phyloP scores from a whole-genome alignment of 225 moss, liverwort and hornwort species.

The Straminergon stramineum region DNA sequence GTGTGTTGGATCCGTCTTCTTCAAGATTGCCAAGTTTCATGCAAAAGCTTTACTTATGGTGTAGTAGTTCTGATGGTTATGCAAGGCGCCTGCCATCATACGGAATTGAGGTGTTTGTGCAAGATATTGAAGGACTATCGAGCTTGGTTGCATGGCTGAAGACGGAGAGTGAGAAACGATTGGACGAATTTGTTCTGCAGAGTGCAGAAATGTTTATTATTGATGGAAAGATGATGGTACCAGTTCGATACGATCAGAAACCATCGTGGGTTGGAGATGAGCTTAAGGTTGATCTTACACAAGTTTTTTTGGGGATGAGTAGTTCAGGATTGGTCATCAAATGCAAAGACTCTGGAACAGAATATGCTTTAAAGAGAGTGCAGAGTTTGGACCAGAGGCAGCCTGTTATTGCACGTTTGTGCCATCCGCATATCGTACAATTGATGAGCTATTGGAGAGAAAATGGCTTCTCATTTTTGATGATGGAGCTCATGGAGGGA shows the following conservation, averaged over 20 bases:
- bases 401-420: neutral
- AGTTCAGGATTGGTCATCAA: neutral
- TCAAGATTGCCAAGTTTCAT: neutral
- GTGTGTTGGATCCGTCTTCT: neutral
- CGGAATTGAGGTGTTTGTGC: neutral
- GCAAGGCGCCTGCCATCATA: neutral
- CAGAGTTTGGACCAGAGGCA: neutral
- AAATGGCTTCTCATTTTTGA: neutral
- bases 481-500: constrained; percentile 12
- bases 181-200: neutral
- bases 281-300: neutral
- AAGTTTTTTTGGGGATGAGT: neutral
- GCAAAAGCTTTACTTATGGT: neutral
- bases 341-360: neutral
- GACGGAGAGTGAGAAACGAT: neutral
- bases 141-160: neutral
- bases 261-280: neutral
- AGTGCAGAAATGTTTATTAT: neutral
- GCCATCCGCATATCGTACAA: neutral
- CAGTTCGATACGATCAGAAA: neutral
- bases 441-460: neutral
- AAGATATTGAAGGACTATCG: neutral
- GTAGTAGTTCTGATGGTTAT: neutral
- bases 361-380: neutral
- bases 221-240: neutral